phyloP scores from a whole-genome alignment of 2,329 filamentous ascomycete species.

The Lachnellula subtilissima region DNA sequence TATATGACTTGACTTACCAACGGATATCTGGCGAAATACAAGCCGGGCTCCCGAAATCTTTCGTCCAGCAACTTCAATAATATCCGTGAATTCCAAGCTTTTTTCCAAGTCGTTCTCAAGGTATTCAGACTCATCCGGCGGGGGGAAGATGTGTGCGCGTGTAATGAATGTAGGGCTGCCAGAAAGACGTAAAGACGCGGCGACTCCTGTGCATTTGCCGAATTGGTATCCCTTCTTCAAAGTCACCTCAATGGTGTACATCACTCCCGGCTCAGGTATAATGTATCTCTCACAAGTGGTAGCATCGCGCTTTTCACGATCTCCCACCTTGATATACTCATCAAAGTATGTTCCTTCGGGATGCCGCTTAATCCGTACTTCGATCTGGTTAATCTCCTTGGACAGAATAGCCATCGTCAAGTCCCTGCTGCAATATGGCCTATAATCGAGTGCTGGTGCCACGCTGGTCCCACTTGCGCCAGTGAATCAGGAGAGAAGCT shows the following conservation, averaged over 20 bases:
- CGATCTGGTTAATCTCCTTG: not conserved
- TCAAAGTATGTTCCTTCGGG: not conserved
- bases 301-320: not conserved
- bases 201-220: not conserved
- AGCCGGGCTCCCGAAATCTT: not conserved
- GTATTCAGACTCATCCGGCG: not conserved
- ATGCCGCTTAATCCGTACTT: not conserved
- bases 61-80: not conserved
- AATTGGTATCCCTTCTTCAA: not conserved
- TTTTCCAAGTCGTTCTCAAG: not conserved
- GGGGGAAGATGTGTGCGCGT: not conserved
- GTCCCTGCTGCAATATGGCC: not conserved
- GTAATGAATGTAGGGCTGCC: not conserved
- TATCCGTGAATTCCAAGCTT: not conserved
- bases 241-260: not conserved
- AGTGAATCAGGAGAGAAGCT: not conserved
- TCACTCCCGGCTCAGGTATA: not conserved
- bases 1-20: not conserved
- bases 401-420: not conserved
- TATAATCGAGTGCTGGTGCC: not conserved
- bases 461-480: too few relatives aligned
- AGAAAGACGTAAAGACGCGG: not conserved
- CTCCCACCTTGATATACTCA: conserved; percentile 5
- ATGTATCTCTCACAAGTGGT: conserved; percentile 5
- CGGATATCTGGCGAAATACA: not conserved